Percentiles rank a stretch among this genome's conserved stretches.
These are phyloP conservation scores for Carex pumila DNA, from an alignment of 176 grass and related monocot species.

Conservation along the genomic window DNA sequence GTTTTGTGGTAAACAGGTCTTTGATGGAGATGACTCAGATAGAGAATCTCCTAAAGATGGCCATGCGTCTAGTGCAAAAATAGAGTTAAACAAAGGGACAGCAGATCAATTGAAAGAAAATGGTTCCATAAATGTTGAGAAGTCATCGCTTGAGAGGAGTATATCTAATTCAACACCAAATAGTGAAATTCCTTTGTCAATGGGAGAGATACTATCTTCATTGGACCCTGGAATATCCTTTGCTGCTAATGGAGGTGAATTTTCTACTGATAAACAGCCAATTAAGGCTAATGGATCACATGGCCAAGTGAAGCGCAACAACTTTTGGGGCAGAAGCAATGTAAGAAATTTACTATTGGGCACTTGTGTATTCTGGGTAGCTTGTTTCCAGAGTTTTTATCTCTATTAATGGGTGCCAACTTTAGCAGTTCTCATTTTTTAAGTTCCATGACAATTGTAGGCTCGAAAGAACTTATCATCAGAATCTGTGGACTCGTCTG, in stretches of 20 bases:
- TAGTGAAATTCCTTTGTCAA: conserved; percentile 61
- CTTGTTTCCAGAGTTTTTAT: neutral
- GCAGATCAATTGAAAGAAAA: conserved; percentile 31
- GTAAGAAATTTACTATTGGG: conserved; percentile 35
- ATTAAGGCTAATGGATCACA: conserved; percentile 67
- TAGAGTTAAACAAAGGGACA: conserved; percentile 32
- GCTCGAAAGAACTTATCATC: conserved; percentile 66
- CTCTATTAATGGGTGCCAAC: neutral
- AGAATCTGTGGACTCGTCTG: conserved; percentile 74
- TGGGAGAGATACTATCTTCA: conserved; percentile 96
- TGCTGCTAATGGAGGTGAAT: conserved; percentile 50
- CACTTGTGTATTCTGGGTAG: neutral
- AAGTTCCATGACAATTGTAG: conserved; percentile 36
- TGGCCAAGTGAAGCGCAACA: conserved; percentile 49
- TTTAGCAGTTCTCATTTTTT: conserved; percentile 30
- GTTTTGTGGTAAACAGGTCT: conserved; percentile 36
- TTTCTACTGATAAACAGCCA: conserved; percentile 45
- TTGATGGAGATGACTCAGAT: conserved; percentile 53
- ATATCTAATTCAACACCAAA: conserved; percentile 26
- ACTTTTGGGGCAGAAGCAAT: conserved; percentile 80
- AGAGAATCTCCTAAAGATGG: conserved; percentile 36
- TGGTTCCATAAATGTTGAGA: conserved; percentile 31
- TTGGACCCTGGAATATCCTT: conserved; percentile 76
- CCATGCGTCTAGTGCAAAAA: conserved; percentile 37
- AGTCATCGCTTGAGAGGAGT: conserved; percentile 37